These are phyloP conservation scores for Sinapis alba DNA, from an alignment of 441 rosid genomes.

Conservation along the genomic window DNA sequence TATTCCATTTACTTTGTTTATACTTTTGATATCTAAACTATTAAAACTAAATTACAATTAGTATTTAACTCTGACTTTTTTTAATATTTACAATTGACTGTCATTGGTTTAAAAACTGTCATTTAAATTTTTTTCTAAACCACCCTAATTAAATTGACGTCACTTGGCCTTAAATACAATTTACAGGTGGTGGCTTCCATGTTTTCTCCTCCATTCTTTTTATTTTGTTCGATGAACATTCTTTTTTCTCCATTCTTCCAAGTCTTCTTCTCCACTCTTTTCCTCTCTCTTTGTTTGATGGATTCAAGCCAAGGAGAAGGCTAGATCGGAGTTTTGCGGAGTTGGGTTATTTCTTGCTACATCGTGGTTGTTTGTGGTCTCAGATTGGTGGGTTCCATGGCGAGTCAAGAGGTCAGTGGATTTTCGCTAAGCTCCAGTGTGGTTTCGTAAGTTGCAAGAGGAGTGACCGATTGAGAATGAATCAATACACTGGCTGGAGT, in stretches of 20 bases:
- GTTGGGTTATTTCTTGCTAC: background rate
- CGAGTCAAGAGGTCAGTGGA: background rate
- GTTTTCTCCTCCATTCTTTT: background rate
- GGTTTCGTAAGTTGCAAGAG: background rate
- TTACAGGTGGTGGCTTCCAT: background rate
- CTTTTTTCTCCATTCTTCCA: background rate
- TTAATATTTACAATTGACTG: too few species aligned
- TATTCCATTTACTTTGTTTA: too few species aligned
- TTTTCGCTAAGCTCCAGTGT: background rate
- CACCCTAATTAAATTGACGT: too few species aligned
- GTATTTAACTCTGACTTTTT: too few species aligned
- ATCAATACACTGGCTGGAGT: background rate
- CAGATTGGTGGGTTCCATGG: background rate
- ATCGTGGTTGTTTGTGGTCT: background rate
- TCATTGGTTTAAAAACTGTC: too few species aligned
- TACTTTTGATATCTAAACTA: too few species aligned
- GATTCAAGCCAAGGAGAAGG: background rate
- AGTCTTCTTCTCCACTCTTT: background rate
- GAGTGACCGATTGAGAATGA: background rate
- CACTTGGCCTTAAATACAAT: too few species aligned
- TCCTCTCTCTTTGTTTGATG: background rate
- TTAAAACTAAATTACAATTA: too few species aligned
- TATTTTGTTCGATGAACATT: background rate
- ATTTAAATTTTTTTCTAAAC: too few species aligned
- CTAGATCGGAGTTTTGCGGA: background rate